Percentiles rank a stretch among this genome's conserved stretches.
phyloP scores from a whole-genome alignment of 2,329 filamentous ascomycete genomes.

The Colletotrichum lindemuthianum region DNA sequence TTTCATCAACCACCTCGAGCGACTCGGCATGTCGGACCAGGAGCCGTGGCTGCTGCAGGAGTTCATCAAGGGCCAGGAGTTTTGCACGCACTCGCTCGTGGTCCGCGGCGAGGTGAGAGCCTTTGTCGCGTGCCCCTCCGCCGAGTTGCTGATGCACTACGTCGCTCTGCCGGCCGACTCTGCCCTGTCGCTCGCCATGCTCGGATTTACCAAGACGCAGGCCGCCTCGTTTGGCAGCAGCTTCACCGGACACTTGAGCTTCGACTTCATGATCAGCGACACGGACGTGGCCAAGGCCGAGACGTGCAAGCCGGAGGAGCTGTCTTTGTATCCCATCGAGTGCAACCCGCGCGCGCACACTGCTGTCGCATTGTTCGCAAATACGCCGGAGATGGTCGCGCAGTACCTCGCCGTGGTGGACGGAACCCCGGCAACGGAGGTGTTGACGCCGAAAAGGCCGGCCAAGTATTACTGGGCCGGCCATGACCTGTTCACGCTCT shows the following conservation, averaged over 20 bases:
- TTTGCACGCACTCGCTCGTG: constrained; percentile 76
- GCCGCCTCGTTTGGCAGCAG: constrained; percentile 57
- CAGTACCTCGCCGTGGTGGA: constrained; percentile 63
- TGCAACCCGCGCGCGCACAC: constrained; percentile 78
- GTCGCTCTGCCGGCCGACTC: constrained; percentile 64
- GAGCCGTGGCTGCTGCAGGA: constrained; percentile 76
- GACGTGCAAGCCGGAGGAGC: constrained; percentile 23
- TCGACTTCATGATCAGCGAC: constrained; percentile 74
- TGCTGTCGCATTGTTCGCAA: constrained; percentile 68
- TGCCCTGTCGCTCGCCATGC: constrained; percentile 67
- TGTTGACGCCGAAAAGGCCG: constrained; percentile 38
- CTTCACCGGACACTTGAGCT: constrained; percentile 77
- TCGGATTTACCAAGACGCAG: constrained; percentile 70
- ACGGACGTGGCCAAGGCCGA: constrained; percentile 46
- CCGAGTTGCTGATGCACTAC: constrained; percentile 74
- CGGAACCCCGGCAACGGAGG: constrained; percentile 16
- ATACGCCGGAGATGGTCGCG: constrained; percentile 56
- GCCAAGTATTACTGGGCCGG: constrained; percentile 70
- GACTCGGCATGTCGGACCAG: constrained; percentile 58
- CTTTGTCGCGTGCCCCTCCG: constrained; percentile 74
- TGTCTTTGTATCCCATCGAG: constrained; percentile 71
- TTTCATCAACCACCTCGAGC: constrained; percentile 61
- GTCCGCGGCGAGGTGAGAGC: constrained; percentile 71
- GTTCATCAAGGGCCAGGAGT: constrained; percentile 70
- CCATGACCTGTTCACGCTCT: constrained; percentile 67